Base-by-base conservation (phyloP, 352 stramenopile species). In the Phytophthora palmivora region DNA sequence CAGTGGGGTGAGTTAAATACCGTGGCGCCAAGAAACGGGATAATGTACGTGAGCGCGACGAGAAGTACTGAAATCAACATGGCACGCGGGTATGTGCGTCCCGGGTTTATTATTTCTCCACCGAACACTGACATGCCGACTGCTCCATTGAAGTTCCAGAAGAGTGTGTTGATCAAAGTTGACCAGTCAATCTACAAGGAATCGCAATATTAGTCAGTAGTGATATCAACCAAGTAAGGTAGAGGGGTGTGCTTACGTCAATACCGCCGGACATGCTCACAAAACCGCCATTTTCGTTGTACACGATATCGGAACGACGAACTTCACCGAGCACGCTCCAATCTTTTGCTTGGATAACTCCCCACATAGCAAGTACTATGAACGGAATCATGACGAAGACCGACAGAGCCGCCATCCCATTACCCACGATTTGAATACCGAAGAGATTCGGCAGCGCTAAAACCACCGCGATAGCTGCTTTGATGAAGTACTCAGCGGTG, bases 121-220 rank as follows among this genome's bases (percentile, higher is more conserved):
- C 89, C 90, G 58, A 97, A 98, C 0, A 82, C 84, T 1, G 88
- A 94, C 22, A 91, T 92, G 22, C 65, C 73, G 47, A 97, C 91
- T 52, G 93, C 98, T 10, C 87, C 93, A 67, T 97, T 98, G 46
- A 97, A 90, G 75, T 98, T 98, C 96, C 96, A 98, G 74, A 98
- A 98, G 18, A 98, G 74, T 51, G 97, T 98, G 65, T 98, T 98
- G 37, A 98, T 72, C 36, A 95, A 92, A 15, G 80, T 76, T 16
- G 86, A 76, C 88, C 62, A 70, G 28, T 70, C 53, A 38, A 70
- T 57, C 55, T 64, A 21, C 18, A 14, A 14, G 14, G 19, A 39
- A 34, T 26, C 2, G 47, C 22, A 67, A 16, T 11, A 30, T 56
- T 58, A 63, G 51, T 7, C n/a, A 39, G n/a, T n/a, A n/a, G n/a